Evolutionary conservation across 371 early-diverging fungal species (phyloP), one percentile per base, ranked within the genome.

Genomic region (Syncephalastrum monosporum): DNA sequence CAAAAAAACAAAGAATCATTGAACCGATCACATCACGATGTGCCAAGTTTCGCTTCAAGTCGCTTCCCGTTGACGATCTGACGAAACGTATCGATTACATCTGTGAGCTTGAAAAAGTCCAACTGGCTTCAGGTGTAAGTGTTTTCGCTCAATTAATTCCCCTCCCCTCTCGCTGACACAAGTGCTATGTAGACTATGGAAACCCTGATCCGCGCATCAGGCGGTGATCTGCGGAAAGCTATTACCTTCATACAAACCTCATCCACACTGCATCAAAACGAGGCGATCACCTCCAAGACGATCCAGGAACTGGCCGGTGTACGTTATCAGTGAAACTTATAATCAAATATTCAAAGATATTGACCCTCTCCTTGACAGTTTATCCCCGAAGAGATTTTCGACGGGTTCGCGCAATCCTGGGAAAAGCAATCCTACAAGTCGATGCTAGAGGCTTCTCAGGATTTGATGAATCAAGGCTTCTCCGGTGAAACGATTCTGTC

Each of bases 1-100:
- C 21, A 21, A 21, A 21, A 21, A 0, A 21, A 21, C 21, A 14
- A 27, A 83, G 92, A 19, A 96, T 98, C 55, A 98, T 98, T 60
- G 96, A 96, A 61, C 97, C 99, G 6, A 78, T 98, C 54, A 90
- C 94, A 3, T 93, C 94, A 17, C 88, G 99, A 42, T 98, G 99
- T 69, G 92, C 99, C 24, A 95, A 96, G 70, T 97, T 98, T 68
- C 83, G 98, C 33, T 98, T 97, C 79, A 89, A 86, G 64, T 86
- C 94, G 15, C 66, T 98, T 42, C 86, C 86, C 13, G 61, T 67
- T 24, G 72, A 69, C 2, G 80, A 84, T 52, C 70, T 86, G 38
- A 71, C 65, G 52, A 60, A 68, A 3, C 77, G 89, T 19, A 62
- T 98, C 12, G 21, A 77, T 10, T 63, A 79, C 60, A 92, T 98